Conservation (phyloP, 2,329 filamentous ascomycete species). For the Colletotrichum sp. region DNA sequence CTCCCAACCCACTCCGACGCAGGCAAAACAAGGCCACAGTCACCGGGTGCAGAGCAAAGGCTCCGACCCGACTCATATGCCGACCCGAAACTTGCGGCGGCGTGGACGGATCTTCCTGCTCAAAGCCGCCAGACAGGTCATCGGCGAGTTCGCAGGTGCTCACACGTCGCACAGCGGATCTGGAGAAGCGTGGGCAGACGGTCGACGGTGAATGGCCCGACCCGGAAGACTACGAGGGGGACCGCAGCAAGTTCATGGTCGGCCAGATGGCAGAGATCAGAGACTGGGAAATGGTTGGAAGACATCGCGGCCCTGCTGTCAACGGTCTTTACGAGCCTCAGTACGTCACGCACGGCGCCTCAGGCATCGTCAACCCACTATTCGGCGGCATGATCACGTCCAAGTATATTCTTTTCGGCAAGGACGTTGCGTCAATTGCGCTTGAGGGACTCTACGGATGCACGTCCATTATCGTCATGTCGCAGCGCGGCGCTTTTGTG, state of each 20-base stretch:
- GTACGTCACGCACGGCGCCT: accelerated
- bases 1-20: not conserved
- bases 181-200: not conserved
- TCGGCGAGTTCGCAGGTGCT: not conserved
- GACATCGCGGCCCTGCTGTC: not conserved
- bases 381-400: not conserved
- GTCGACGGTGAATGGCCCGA: not conserved
- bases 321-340: not conserved
- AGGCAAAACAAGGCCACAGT: no score
- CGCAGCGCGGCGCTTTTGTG: not conserved
- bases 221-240: not conserved
- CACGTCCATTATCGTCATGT: not conserved
- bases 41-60: not conserved
- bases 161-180: not conserved
- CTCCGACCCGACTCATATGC: not conserved
- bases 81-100: not conserved
- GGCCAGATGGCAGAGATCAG: not conserved
- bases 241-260: not conserved
- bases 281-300: not conserved
- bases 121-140: not conserved
- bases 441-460: not conserved
- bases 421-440: not conserved
- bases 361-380: accelerated
- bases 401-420: not conserved
- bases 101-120: not conserved